A percentile compares a stretch with the other conserved stretches of the same genome.
Evolutionary conservation across 2,329 filamentous ascomycete species (phyloP).

Genomic region (Diaporthe ilicicola): DNA sequence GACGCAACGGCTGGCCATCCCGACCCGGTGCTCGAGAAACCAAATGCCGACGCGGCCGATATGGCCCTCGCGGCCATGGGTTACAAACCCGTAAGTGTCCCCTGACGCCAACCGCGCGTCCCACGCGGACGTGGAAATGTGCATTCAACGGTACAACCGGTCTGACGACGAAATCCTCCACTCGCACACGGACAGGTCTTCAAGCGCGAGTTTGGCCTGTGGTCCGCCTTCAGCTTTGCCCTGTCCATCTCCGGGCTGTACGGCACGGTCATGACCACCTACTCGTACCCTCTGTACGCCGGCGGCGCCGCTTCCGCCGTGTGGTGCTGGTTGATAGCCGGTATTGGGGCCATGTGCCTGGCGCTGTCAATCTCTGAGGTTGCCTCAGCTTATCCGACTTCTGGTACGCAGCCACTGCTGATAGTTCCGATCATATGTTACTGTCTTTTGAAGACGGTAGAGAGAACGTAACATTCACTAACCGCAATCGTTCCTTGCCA

Average conservation of each 20-base stretch:
- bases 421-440: neutral
- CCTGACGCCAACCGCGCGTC: neutral
- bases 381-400: slow-evolving; percentile 66
- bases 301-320: slow-evolving; percentile 62
- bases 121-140: neutral
- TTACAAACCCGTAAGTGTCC: slow-evolving; percentile 44
- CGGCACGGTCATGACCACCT: slow-evolving; percentile 64
- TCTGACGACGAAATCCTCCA: neutral
- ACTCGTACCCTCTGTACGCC: slow-evolving; percentile 60
- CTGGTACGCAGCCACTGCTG: slow-evolving; percentile 47
- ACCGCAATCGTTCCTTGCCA: slow-evolving; percentile 37
- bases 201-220: slow-evolving; percentile 67
- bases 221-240: slow-evolving; percentile 66
- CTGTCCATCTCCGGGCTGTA: slow-evolving; percentile 65
- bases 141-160: neutral
- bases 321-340: slow-evolving; percentile 68
- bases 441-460: neutral
- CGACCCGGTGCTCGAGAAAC: slow-evolving; percentile 8
- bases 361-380: slow-evolving; percentile 63
- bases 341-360: slow-evolving; percentile 64
- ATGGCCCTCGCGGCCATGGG: slow-evolving; percentile 47
- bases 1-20: slow-evolving; percentile 1
- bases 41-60: slow-evolving; percentile 40
- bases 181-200: slow-evolving; percentile 52
- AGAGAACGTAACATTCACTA: neutral